phyloP scores from a whole-genome alignment of 2,329 filamentous ascomycete genomes.

The Myriangium duriaei region DNA sequence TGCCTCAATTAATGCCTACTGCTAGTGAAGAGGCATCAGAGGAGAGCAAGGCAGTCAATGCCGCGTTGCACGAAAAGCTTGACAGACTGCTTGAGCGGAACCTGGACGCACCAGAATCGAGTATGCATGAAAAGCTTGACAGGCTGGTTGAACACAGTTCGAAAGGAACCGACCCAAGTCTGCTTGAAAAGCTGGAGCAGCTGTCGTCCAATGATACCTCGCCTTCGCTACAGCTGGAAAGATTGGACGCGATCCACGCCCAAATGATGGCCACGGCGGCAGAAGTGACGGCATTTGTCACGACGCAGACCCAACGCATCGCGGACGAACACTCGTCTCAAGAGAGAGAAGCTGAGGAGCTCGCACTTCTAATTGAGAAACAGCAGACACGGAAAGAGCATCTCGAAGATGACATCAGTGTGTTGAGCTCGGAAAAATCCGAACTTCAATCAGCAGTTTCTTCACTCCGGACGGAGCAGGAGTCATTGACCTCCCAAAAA shows the following conservation, averaged over 20 bases:
- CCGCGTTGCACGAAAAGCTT: constrained; percentile 46
- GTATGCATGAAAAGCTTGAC: constrained; percentile 33
- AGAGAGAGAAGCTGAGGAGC: constrained; percentile 68
- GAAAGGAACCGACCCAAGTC: not conserved
- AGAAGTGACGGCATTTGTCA: constrained; percentile 73
- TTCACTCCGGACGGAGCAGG: constrained; percentile 54
- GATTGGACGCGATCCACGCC: constrained; percentile 77
- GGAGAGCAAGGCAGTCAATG: constrained; percentile 50
- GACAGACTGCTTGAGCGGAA: constrained; percentile 31
- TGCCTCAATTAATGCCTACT: constrained; percentile 34
- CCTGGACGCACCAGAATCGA: constrained; percentile 7
- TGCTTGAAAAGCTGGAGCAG: not conserved
- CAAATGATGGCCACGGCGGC: constrained; percentile 75
- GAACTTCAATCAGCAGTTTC: constrained; percentile 41
- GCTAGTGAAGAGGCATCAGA: constrained; percentile 22
- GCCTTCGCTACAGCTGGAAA: constrained; percentile 55
- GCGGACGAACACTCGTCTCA: constrained; percentile 66
- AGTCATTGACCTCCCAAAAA: constrained; percentile 66
- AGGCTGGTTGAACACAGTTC: constrained; percentile 43
- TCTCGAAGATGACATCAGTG: constrained; percentile 35
- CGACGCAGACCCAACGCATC: constrained; percentile 61
- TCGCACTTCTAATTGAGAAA: constrained; percentile 67
- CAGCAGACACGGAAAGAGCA: constrained; percentile 54
- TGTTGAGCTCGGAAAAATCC: constrained; percentile 34
- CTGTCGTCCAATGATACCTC: not conserved